These are phyloP conservation scores for Medicago ruthenica DNA, from an alignment of 306 rosid species.

Conservation along the genomic window DNA sequence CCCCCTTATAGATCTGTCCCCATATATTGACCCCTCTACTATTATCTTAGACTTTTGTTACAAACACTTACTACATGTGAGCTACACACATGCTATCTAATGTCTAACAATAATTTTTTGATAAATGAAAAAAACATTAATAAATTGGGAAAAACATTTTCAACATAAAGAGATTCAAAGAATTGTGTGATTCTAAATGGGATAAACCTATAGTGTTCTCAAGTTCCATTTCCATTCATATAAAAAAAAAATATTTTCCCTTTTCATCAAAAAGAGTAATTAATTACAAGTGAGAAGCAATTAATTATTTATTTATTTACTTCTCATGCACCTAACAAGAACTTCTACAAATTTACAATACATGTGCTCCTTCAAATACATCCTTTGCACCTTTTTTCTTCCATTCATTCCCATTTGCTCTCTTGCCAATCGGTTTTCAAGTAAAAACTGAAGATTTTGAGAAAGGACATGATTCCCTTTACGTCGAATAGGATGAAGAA, in stretches of 20 bases:
- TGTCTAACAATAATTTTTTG: too few relatives aligned
- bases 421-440: slow-evolving; percentile 60
- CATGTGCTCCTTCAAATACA: slow-evolving; percentile 87
- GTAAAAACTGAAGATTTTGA: slow-evolving; percentile 66
- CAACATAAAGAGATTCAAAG: too few relatives aligned
- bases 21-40: not conserved
- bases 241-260: too few relatives aligned
- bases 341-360: slow-evolving; percentile 77
- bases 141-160: too few relatives aligned
- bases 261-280: not conserved
- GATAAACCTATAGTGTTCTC: too few relatives aligned
- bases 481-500: slow-evolving; percentile 77
- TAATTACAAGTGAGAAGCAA: not conserved
- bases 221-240: too few relatives aligned
- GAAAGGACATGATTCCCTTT: slow-evolving; percentile 63
- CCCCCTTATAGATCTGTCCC: not conserved
- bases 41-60: not conserved
- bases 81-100: too few relatives aligned
- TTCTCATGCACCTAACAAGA: slow-evolving; percentile 74
- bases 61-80: not conserved
- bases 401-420: slow-evolving; percentile 80
- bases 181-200: too few relatives aligned
- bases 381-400: slow-evolving; percentile 69
- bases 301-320: slow-evolving; percentile 77
- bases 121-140: too few relatives aligned